phyloP scores from a whole-genome alignment of 306 rosid genomes.

The Acacia confusa region DNA sequence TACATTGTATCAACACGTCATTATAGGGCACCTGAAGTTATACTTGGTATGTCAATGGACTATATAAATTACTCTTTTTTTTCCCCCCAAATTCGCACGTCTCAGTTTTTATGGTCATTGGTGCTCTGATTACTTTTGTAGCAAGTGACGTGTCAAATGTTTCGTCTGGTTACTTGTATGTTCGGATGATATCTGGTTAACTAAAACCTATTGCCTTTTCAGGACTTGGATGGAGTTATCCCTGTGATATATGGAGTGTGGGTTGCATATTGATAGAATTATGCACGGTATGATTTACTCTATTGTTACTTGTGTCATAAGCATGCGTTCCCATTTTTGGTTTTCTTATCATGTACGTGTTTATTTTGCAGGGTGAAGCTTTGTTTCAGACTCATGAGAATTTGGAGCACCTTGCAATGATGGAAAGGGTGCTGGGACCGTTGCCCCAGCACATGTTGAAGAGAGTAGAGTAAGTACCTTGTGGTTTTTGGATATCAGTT shows the following conservation, averaged over 20 bases:
- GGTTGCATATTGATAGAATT: slow-evolving; percentile 94
- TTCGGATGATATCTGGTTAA: not conserved
- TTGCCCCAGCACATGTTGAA: slow-evolving; percentile 69
- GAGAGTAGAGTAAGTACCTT: slow-evolving; percentile 65
- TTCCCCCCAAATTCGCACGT: no score
- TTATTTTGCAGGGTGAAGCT: slow-evolving; percentile 75
- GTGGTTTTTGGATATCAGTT: not conserved
- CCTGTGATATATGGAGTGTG: slow-evolving; percentile 95
- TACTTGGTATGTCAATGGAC: slow-evolving; percentile 59
- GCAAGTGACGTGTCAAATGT: not conserved
- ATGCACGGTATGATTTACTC: slow-evolving; percentile 62
- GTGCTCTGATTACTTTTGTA: no score
- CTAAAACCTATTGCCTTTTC: not conserved
- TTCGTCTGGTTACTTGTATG: not conserved
- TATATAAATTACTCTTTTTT: not conserved
- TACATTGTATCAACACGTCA: slow-evolving; percentile 96
- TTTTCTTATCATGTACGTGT: not conserved
- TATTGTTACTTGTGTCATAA: not conserved
- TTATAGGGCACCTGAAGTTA: slow-evolving; percentile 97
- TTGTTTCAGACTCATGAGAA: slow-evolving; percentile 96
- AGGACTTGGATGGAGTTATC: slow-evolving; percentile 97
- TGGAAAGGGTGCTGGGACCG: slow-evolving; percentile 89
- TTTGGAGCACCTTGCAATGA: slow-evolving; percentile 96
- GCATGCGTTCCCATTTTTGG: not conserved
- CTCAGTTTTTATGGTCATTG: no score